Evolutionary conservation across 116 monocot species (phyloP).

Genomic region (Papilionanthe hybrid): DNA sequence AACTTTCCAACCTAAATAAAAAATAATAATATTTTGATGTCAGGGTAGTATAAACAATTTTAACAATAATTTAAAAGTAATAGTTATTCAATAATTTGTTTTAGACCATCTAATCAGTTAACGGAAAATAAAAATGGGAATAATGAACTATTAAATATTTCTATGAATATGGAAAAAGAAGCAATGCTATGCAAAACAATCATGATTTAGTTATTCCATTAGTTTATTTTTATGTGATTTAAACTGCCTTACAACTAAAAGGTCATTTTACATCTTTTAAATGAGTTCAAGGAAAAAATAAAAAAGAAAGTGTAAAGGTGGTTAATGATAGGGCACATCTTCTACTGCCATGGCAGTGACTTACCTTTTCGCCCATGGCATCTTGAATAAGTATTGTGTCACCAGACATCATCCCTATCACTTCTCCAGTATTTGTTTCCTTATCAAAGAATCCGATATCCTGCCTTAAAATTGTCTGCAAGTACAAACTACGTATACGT

Average conservation of each 20-base stretch:
- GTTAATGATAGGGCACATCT: background rate
- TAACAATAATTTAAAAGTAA: background rate
- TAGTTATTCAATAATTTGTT: background rate
- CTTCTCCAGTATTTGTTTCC: conserved; percentile 22
- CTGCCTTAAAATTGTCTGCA: conserved; percentile 21
- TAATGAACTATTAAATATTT: too few species aligned
- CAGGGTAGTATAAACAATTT: background rate
- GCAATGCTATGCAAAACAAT: too few species aligned
- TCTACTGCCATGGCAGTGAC: background rate
- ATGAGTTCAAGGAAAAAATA: too few species aligned
- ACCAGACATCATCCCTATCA: conserved; percentile 19
- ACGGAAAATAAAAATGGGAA: too few species aligned
- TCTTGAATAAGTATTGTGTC: conserved; percentile 25
- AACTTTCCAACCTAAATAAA: conserved; percentile 32
- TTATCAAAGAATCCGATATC: conserved; percentile 29
- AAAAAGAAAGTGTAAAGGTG: too few species aligned
- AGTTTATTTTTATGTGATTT: too few species aligned
- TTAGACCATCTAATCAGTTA: too few species aligned
- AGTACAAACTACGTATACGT: conserved; percentile 21
- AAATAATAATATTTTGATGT: background rate
- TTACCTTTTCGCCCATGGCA: conserved; percentile 30
- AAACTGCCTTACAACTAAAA: too few species aligned
- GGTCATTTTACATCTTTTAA: too few species aligned
- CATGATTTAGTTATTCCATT: too few species aligned
- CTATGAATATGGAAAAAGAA: too few species aligned